These are phyloP conservation scores for Lanzia echinophila DNA, from an alignment of 2,329 filamentous ascomycete genomes.

Conservation along the genomic window DNA sequence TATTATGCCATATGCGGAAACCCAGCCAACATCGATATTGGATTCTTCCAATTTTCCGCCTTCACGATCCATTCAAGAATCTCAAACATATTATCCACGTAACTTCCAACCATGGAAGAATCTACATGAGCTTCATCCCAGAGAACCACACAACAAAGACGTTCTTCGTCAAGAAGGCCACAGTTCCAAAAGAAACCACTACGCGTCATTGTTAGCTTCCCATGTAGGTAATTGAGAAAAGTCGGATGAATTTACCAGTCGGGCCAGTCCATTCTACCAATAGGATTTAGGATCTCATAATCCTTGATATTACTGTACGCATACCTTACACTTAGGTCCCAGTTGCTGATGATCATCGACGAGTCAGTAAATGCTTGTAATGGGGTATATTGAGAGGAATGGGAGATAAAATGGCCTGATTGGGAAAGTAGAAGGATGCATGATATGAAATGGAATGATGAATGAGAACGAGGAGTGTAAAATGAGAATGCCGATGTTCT, in stretches of 20 bases:
- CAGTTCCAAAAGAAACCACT: not conserved
- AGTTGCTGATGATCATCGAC: too few relatives aligned
- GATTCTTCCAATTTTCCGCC: not conserved
- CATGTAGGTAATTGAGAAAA: not conserved
- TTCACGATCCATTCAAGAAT: not conserved
- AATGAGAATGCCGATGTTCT: too few relatives aligned
- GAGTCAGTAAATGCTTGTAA: too few relatives aligned
- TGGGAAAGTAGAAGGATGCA: too few relatives aligned
- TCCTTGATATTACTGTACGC: not conserved
- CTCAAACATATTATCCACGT: slow-evolving; percentile 3
- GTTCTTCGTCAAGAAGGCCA: not conserved
- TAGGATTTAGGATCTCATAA: not conserved
- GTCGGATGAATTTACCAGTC: not conserved
- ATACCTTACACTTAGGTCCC: not conserved
- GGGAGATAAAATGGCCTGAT: too few relatives aligned
- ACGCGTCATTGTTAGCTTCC: not conserved
- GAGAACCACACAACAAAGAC: not conserved
- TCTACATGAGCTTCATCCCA: not conserved
- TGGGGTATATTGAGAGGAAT: too few relatives aligned
- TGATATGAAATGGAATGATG: too few relatives aligned
- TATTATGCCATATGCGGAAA: slow-evolving; percentile 1
- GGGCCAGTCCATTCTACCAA: not conserved
- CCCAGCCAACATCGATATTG: not conserved
- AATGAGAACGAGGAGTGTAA: too few relatives aligned
- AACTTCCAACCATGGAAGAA: not conserved